phyloP scores from a whole-genome alignment of 1,284 basidiomycete genomes.

The Boletus calvinii region DNA sequence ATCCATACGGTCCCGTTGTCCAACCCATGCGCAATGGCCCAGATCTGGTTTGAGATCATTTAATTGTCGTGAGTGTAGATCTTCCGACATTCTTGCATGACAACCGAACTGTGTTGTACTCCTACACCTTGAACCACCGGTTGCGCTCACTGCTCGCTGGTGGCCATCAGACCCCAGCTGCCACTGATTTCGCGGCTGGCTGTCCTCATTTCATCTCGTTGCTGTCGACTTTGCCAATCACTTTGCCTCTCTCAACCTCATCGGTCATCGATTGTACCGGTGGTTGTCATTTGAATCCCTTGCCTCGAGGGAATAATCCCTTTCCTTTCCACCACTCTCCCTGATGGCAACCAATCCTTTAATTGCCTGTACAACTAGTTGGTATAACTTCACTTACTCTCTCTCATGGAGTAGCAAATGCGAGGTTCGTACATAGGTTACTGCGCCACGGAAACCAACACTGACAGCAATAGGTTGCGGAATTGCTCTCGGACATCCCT shows the following conservation, averaged over 20 bases:
- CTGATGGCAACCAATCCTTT: slow-evolving; percentile 22
- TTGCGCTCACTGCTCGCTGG: slow-evolving; percentile 1
- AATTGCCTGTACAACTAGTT: slow-evolving; percentile 18
- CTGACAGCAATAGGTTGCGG: slow-evolving; percentile 48
- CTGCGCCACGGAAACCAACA: background rate
- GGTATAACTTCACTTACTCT: slow-evolving; percentile 28
- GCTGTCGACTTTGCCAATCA: background rate
- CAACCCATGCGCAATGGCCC: background rate
- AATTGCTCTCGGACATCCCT: slow-evolving; percentile 65
- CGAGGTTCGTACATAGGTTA: slow-evolving; percentile 30
- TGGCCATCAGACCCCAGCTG: slow-evolving; percentile 6
- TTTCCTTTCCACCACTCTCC: slow-evolving; percentile 19
- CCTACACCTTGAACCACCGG: background rate
- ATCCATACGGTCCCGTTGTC: slow-evolving; percentile 13
- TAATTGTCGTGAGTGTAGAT: background rate
- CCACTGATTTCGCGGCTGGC: slow-evolving; percentile 10
- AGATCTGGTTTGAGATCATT: slow-evolving; percentile 13
- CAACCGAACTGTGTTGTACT: slow-evolving; percentile 9
- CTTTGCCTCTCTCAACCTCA: background rate
- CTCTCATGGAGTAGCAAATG: slow-evolving; percentile 35
- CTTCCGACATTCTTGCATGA: slow-evolving; percentile 9
- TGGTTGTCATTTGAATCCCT: slow-evolving; percentile 4
- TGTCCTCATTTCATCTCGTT: slow-evolving; percentile 1
- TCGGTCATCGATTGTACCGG: slow-evolving; percentile 4
- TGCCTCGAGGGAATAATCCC: slow-evolving; percentile 7